Evolutionary conservation across 805 yeast species (phyloP).

Genomic region (Suhomyces pyralidae): DNA sequence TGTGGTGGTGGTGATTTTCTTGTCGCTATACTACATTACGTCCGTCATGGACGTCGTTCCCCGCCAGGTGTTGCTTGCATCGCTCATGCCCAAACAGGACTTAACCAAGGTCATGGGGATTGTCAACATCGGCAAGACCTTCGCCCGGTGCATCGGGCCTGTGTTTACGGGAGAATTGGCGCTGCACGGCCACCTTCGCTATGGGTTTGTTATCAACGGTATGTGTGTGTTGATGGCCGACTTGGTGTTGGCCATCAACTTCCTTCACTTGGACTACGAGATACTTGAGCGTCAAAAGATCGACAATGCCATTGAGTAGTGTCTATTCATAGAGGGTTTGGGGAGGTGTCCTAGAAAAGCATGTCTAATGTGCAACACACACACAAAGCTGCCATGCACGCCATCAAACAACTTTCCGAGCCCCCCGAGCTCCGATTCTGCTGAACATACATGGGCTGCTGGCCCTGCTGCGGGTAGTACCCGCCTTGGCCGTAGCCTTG

Average conservation of each 20-base stretch:
- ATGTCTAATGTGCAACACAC: constrained; percentile 36
- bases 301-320: background rate
- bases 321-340: background rate
- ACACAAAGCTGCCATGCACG: constrained; percentile 40
- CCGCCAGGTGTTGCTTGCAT: constrained; percentile 73
- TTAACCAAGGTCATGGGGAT: constrained; percentile 78
- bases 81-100: constrained; percentile 60
- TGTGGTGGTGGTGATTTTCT: constrained; percentile 48
- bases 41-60: constrained; percentile 91
- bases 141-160: constrained; percentile 83
- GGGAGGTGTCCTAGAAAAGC: constrained; percentile 14
- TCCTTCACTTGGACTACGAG: constrained; percentile 38
- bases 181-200: constrained; percentile 40
- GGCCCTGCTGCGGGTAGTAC: constrained; percentile 38
- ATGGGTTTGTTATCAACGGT: constrained; percentile 54
- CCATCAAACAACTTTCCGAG: constrained; percentile 33
- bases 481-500: constrained; percentile 19
- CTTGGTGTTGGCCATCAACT: constrained; percentile 39
- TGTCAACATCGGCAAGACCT: constrained; percentile 82
- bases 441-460: constrained; percentile 44
- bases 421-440: constrained; percentile 30
- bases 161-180: constrained; percentile 75
- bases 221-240: constrained; percentile 50
- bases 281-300: constrained; percentile 16
- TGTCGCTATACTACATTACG: constrained; percentile 58